phyloP scores from a whole-genome alignment of 2,329 filamentous ascomycete species.

The Rachicladosporium sp. region DNA sequence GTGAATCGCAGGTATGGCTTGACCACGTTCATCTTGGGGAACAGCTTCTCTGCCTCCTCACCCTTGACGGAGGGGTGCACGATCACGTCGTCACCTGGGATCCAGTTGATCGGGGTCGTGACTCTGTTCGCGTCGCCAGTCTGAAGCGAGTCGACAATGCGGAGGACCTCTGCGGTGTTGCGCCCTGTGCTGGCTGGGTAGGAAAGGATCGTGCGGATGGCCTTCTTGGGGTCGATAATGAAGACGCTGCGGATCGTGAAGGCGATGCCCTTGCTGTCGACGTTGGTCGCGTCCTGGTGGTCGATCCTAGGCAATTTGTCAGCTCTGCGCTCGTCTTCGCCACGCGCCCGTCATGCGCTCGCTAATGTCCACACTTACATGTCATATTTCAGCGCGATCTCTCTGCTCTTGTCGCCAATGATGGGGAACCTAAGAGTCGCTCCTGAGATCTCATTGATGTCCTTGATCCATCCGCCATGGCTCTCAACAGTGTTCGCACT shows the following conservation, averaged over 20 bases:
- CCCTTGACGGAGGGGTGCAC: conserved; percentile 48
- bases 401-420: conserved; percentile 41
- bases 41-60: conserved; percentile 46
- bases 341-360: background rate
- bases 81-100: conserved; percentile 47
- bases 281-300: conserved; percentile 45
- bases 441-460: conserved; percentile 40
- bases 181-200: conserved; percentile 51
- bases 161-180: conserved; percentile 41
- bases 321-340: conserved; percentile 1
- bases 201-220: conserved; percentile 48
- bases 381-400: conserved; percentile 40
- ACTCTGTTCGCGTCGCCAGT: conserved; percentile 48
- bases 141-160: conserved; percentile 40
- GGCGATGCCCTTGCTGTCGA: conserved; percentile 43
- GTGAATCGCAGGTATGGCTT: conserved; percentile 52
- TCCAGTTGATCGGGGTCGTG: conserved; percentile 52
- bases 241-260: conserved; percentile 56
- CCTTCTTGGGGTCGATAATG: conserved; percentile 54
- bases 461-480: conserved; percentile 41
- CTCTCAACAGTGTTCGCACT: conserved; percentile 39
- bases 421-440: conserved; percentile 39
- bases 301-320: conserved; percentile 29
- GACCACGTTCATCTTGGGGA: conserved; percentile 48
- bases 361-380: conserved; percentile 27